Evolutionary conservation across 2,329 filamentous ascomycete species (phyloP).

Genomic region (Onygenales sp.): DNA sequence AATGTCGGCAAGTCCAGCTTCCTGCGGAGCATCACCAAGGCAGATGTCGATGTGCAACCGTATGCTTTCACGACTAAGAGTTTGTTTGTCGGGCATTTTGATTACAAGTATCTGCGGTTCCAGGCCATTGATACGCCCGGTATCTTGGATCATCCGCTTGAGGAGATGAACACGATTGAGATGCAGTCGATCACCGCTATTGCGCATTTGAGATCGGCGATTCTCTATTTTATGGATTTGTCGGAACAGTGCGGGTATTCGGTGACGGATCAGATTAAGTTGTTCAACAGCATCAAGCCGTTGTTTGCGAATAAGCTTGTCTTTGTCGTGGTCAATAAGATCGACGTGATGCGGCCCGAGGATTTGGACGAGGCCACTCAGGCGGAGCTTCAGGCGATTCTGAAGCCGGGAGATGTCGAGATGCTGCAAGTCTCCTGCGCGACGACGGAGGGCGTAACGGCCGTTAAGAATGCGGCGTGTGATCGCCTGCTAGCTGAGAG

Average conservation of each 20-base stretch:
- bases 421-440: slow-evolving; percentile 90
- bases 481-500: slow-evolving; percentile 87
- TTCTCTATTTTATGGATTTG: slow-evolving; percentile 96
- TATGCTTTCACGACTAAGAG: slow-evolving; percentile 99
- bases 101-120: slow-evolving; percentile 87
- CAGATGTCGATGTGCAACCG: slow-evolving; percentile 93
- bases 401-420: slow-evolving; percentile 84
- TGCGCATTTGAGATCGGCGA: slow-evolving; percentile 87
- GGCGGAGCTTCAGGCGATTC: slow-evolving; percentile 64
- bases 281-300: slow-evolving; percentile 95
- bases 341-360: slow-evolving; percentile 79
- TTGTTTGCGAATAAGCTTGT: slow-evolving; percentile 96
- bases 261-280: slow-evolving; percentile 80
- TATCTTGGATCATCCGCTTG: slow-evolving; percentile 91
- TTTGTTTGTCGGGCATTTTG: slow-evolving; percentile 94
- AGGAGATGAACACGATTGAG: slow-evolving; percentile 99
- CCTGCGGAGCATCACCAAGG: slow-evolving; percentile 79
- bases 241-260: slow-evolving; percentile 96
- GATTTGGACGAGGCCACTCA: slow-evolving; percentile 74
- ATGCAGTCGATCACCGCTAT: slow-evolving; percentile 99
- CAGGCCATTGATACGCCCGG: slow-evolving; percentile 97
- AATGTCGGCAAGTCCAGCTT: slow-evolving; percentile 98
- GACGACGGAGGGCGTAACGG: slow-evolving; percentile 85
- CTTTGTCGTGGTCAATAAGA: slow-evolving; percentile 97
- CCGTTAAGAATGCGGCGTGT: slow-evolving; percentile 90